Base-by-base conservation (phyloP, 1,139 yeast genomes). In the Hanseniaspora sp. region DNA sequence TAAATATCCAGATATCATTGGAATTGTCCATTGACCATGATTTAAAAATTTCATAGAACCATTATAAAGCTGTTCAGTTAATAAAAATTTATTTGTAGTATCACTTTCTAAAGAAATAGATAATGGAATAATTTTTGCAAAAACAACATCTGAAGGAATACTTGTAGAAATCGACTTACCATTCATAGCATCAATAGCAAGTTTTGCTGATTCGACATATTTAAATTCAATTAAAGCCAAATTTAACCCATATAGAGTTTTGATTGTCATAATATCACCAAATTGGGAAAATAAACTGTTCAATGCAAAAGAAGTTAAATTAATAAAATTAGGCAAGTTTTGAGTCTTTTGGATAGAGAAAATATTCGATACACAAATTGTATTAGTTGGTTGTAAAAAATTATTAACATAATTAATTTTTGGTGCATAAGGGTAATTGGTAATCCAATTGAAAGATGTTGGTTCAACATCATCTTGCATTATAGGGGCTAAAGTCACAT, bases 151-250 rank as follows among this genome's bases (percentile, higher is more conserved):
- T 63, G 86, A 76, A 33, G 78, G 74, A 46, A 74, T 72, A 0
- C 95, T 95, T 0, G 90, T 84, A 1, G 68, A 65, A 42, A 92
- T 73, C 64, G 90, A 96, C 61, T 82, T 80, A 59, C 88, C 95
- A 63, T 84, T 85, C 63, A 88, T 77, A 51, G 75, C 79, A 5
- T 85, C 83, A 63, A 82, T 82, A 51, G 95, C 86, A 47, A 75
- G 77, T 74, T 85, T 79, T 12, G 97, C 95, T 42, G 80, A 72
- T 48, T 86, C 95, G 13, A 84, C 70, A 40, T 75, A 72, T 5
- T 77, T 73, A 68, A 86, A 88, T 66, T 85, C 94, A 35, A 86
- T 82, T 59, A 87, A 74, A 0, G 94, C 94, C 62, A 77, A 72
- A 55, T 74, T 74, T 52, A 75, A 71, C 53, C 75, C 75, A 35